These are phyloP conservation scores for Russula abietina DNA, from an alignment of 768 basidiomycete species.

Conservation along the genomic window DNA sequence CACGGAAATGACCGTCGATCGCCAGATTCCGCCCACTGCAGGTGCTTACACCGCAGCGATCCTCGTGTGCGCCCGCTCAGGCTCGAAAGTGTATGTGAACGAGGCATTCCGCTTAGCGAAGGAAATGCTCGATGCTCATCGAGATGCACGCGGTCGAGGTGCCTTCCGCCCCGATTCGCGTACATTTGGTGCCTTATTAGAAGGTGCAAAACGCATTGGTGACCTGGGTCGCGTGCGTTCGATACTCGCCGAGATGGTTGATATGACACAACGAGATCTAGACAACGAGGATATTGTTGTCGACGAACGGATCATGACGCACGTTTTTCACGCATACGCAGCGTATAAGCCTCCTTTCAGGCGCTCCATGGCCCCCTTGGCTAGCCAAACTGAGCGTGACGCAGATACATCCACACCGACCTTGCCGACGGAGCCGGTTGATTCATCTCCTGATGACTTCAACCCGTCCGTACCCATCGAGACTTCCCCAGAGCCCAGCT, in stretches of 20 bases:
- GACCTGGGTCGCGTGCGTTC: slow-evolving; percentile 80
- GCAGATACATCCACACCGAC: not conserved
- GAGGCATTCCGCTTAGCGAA: slow-evolving; percentile 81
- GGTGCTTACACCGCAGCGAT: slow-evolving; percentile 80
- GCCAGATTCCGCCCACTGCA: slow-evolving; percentile 52
- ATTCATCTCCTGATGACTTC: not conserved
- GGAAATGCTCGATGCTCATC: slow-evolving; percentile 78
- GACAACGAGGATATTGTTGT: slow-evolving; percentile 32
- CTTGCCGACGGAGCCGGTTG: not conserved
- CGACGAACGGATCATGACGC: slow-evolving; percentile 69
- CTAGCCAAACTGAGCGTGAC: slow-evolving; percentile 26
- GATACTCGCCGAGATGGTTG: slow-evolving; percentile 83
- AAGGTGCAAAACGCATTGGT: slow-evolving; percentile 82
- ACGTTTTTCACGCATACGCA: slow-evolving; percentile 84
- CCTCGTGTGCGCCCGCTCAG: slow-evolving; percentile 67
- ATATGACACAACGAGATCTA: slow-evolving; percentile 27
- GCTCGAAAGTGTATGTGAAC: slow-evolving; percentile 55
- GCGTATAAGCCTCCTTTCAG: slow-evolving; percentile 68
- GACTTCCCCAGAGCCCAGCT: slow-evolving; percentile 13
- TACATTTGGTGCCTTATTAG: slow-evolving; percentile 80
- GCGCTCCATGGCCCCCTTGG: slow-evolving; percentile 43
- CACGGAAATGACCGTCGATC: slow-evolving; percentile 84
- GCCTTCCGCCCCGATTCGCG: slow-evolving; percentile 54
- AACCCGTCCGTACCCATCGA: not conserved
- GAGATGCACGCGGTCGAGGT: slow-evolving; percentile 55